These are phyloP conservation scores for Microbotryum silenes-acaulis DNA, from an alignment of 1,284 basidiomycete genomes.

Conservation along the genomic window DNA sequence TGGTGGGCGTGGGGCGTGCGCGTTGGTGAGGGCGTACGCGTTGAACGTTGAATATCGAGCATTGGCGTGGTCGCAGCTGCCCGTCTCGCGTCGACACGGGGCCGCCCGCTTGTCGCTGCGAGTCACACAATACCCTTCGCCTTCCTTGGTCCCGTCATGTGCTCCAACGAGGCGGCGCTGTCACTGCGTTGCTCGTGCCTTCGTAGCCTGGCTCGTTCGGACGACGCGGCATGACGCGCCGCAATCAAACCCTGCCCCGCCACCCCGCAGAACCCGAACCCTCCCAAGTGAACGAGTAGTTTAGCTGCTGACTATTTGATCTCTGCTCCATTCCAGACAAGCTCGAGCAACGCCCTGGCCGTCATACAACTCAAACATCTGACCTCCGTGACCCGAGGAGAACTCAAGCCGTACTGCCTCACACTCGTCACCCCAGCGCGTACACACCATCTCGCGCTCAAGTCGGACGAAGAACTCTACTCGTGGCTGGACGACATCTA, in stretches of 20 bases:
- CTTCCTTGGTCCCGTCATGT: too few species aligned
- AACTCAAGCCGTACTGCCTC: constrained; percentile 37
- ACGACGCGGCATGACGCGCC: too few species aligned
- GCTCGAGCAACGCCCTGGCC: constrained; percentile 53
- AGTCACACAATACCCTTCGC: too few species aligned
- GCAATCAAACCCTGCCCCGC: neutral
- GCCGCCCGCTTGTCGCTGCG: too few species aligned
- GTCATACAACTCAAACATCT: constrained; percentile 29
- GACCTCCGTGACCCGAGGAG: constrained; percentile 38
- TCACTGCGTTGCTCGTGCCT: too few species aligned
- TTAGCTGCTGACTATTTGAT: constrained; percentile 40
- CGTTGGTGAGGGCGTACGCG: neutral
- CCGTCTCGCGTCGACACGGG: neutral
- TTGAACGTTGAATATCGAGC: too few species aligned
- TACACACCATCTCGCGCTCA: constrained; percentile 68
- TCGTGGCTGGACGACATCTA: constrained; percentile 96
- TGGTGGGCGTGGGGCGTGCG: neutral
- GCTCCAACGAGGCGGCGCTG: too few species aligned
- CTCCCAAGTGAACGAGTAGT: neutral
- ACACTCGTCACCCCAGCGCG: constrained; percentile 35
- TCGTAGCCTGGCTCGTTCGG: too few species aligned
- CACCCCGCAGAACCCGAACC: constrained; percentile 46
- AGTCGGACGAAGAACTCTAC: constrained; percentile 91
- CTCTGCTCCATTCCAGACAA: constrained; percentile 67
- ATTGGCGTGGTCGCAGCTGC: neutral